Conservation (phyloP, 2,329 filamentous ascomycete species). For the Ophiosphaerella narmari region DNA sequence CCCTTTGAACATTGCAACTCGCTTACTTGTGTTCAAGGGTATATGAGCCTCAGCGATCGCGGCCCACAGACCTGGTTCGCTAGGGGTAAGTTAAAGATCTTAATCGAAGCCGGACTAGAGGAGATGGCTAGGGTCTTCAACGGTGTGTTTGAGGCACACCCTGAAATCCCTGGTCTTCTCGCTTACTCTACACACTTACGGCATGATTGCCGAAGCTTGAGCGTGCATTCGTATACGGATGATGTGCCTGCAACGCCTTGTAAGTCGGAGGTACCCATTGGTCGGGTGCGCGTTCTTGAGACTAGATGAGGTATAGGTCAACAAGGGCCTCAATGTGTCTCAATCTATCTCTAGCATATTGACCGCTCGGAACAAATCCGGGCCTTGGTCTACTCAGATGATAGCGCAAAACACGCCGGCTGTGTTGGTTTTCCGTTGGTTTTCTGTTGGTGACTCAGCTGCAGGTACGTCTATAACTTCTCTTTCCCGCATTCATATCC, state of each 20-base stretch:
- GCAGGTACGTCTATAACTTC: slow-evolving; percentile 32
- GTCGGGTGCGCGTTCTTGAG: neutral
- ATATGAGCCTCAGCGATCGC: slow-evolving; percentile 11
- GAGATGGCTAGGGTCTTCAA: neutral
- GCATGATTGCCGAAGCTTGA: neutral
- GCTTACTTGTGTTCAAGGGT: slow-evolving; percentile 12
- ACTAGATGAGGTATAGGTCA: slow-evolving; percentile 13
- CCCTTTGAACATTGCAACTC: slow-evolving; percentile 1
- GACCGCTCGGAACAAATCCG: slow-evolving; percentile 29
- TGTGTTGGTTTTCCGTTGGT: slow-evolving; percentile 18
- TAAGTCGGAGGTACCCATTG: neutral
- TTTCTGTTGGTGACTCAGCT: slow-evolving; percentile 20
- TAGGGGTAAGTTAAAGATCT: slow-evolving; percentile 17
- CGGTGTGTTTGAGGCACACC: slow-evolving; percentile 6
- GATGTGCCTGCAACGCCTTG: slow-evolving; percentile 3
- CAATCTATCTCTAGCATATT: slow-evolving; percentile 24
- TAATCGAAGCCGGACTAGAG: slow-evolving; percentile 5
- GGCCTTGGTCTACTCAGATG: slow-evolving; percentile 18
- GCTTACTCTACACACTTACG: neutral
- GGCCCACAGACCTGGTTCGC: slow-evolving; percentile 19
- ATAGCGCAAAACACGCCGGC: slow-evolving; percentile 19
- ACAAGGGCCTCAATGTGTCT: slow-evolving; percentile 19
- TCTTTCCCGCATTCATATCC: slow-evolving; percentile 12
- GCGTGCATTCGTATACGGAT: slow-evolving; percentile 1
- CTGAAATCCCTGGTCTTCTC: neutral